phyloP scores from a whole-genome alignment of 768 basidiomycete species.

The Rhodosporidiobolus odoratus region DNA sequence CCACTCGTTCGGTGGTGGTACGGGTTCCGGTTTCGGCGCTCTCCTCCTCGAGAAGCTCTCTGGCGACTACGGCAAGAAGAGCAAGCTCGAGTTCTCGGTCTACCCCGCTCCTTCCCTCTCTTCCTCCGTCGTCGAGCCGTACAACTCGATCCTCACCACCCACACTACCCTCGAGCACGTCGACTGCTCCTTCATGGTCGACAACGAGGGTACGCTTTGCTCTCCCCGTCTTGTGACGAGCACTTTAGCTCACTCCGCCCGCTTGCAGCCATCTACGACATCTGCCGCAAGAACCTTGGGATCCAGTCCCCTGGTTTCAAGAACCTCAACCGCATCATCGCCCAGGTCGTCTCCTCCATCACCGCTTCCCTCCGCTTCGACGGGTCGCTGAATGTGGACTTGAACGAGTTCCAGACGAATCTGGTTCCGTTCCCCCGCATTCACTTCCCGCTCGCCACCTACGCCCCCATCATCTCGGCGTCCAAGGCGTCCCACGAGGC shows the following conservation, averaged over 20 bases:
- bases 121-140: slow-evolving; percentile 89
- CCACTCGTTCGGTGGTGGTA: slow-evolving; percentile 99
- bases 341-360: slow-evolving; percentile 96
- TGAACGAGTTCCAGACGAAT: slow-evolving; percentile 98
- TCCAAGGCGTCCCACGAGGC: slow-evolving; percentile 95
- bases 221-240: not conserved
- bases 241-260: not conserved
- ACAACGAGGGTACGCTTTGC: slow-evolving; percentile 66
- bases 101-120: slow-evolving; percentile 41
- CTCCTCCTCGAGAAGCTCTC: slow-evolving; percentile 94
- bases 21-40: slow-evolving; percentile 98
- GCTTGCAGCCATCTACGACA: slow-evolving; percentile 77
- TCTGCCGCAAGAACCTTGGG: slow-evolving; percentile 91
- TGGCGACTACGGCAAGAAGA: slow-evolving; percentile 98
- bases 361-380: slow-evolving; percentile 96
- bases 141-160: slow-evolving; percentile 83
- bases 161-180: slow-evolving; percentile 99
- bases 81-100: slow-evolving; percentile 80
- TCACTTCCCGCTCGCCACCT: slow-evolving; percentile 95
- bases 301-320: slow-evolving; percentile 79
- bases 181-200: slow-evolving; percentile 99
- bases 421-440: slow-evolving; percentile 78
- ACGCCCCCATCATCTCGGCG: slow-evolving; percentile 82
- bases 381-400: slow-evolving; percentile 92
- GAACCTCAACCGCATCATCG: slow-evolving; percentile 93